These are phyloP conservation scores for Colletotrichum spinosum DNA, from an alignment of 2,329 filamentous ascomycete species.

Conservation along the genomic window DNA sequence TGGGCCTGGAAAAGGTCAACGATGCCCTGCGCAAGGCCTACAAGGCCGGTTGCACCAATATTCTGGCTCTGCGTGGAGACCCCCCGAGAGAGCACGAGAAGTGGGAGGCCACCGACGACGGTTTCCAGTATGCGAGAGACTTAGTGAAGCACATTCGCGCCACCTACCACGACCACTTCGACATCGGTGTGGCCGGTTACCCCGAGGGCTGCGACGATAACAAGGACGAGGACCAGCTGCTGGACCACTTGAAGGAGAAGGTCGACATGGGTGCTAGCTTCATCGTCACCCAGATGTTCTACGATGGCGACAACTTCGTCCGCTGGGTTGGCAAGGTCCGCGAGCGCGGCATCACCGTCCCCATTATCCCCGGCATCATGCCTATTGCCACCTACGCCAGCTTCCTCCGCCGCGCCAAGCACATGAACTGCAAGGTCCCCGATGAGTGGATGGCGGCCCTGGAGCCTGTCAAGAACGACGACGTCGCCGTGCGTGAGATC, in stretches of 20 bases:
- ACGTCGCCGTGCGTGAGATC: constrained; percentile 89
- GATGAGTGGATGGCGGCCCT: constrained; percentile 82
- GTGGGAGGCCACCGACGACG: constrained; percentile 88
- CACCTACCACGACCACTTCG: constrained; percentile 81
- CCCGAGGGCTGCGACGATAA: constrained; percentile 97
- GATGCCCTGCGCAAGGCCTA: constrained; percentile 89
- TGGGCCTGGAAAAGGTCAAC: constrained; percentile 93
- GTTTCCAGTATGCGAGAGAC: constrained; percentile 93
- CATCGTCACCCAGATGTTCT: constrained; percentile 99
- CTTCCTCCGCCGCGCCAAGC: constrained; percentile 89
- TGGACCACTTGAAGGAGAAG: constrained; percentile 94
- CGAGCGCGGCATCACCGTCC: constrained; percentile 83
- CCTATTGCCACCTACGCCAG: constrained; percentile 92
- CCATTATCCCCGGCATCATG: constrained; percentile 90
- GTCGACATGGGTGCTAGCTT: constrained; percentile 94
- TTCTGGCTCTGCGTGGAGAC: constrained; percentile 91
- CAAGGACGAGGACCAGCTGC: constrained; percentile 83
- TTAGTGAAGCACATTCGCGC: constrained; percentile 85
- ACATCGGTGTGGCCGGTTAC: constrained; percentile 97
- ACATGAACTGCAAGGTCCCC: constrained; percentile 89
- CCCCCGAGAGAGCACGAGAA: constrained; percentile 93
- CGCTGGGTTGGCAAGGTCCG: constrained; percentile 90
- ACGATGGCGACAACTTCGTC: constrained; percentile 95
- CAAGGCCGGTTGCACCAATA: constrained; percentile 96
- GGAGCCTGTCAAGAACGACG: constrained; percentile 96